A percentile compares a stretch with the other conserved stretches of the same genome.
Conservation (phyloP, 139 green algal genomes). For the Coelastrella sp. region DNA sequence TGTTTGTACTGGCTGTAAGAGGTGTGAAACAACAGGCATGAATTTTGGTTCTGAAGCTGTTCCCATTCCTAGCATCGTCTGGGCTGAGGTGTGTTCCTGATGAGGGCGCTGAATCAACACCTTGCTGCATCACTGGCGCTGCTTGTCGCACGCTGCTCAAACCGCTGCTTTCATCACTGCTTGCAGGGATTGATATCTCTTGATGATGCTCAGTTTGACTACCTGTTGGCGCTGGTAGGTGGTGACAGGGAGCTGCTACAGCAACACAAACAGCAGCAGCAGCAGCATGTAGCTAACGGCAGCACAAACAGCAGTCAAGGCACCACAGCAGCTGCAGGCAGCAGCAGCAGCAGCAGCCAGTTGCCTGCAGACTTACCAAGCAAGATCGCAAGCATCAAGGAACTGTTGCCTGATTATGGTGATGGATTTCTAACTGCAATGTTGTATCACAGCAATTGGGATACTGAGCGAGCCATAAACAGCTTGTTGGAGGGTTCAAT, state of each 20-base stretch:
- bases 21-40: no score
- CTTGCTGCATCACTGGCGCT: no score
- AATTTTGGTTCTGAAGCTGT: no score
- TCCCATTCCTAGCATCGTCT: no score
- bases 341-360: background rate
- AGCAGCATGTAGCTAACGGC: background rate
- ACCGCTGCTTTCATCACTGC: background rate
- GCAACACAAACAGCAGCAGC: constrained; percentile 26
- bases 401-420: constrained; percentile 84
- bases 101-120: no score
- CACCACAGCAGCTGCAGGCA: constrained; percentile 4
- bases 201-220: constrained; percentile 83
- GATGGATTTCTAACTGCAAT: constrained; percentile 77
- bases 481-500: constrained; percentile 77
- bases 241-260: constrained; percentile 37
- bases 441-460: constrained; percentile 60
- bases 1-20: no score
- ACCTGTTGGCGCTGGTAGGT: constrained; percentile 78
- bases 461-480: constrained; percentile 73
- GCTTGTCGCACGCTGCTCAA: no score
- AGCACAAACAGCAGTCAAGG: no score
- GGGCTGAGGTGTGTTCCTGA: no score
- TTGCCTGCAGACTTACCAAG: background rate
- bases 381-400: constrained; percentile 61
- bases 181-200: constrained; percentile 61